phyloP scores from a whole-genome alignment of 768 basidiomycete genomes.

The Pleurotus sapidus region DNA sequence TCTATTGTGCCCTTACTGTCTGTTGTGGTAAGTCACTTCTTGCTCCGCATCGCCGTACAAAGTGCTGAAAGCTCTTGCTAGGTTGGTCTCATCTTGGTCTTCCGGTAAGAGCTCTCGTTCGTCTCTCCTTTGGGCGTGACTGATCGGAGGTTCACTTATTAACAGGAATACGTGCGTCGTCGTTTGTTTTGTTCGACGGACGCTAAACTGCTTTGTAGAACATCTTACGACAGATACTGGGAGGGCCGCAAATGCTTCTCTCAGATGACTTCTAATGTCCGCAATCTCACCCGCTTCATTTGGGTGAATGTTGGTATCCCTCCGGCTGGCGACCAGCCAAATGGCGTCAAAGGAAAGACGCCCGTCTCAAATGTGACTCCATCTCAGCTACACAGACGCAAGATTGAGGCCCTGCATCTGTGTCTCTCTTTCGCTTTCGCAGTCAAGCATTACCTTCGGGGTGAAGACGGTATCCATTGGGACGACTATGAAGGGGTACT shows the following conservation, averaged over 20 bases:
- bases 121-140: neutral
- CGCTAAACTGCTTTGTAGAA: constrained; percentile 36
- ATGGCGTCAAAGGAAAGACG: constrained; percentile 49
- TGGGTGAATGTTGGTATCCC: constrained; percentile 81
- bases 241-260: constrained; percentile 89
- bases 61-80: constrained; percentile 19
- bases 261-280: constrained; percentile 58
- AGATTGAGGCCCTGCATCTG: constrained; percentile 69
- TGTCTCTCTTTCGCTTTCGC: constrained; percentile 71
- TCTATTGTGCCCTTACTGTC: constrained; percentile 86
- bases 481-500: constrained; percentile 67
- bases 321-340: constrained; percentile 42
- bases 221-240: constrained; percentile 85
- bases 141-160: neutral
- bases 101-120: constrained; percentile 50
- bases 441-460: constrained; percentile 81
- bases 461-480: constrained; percentile 72
- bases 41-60: neutral
- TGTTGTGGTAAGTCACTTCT: constrained; percentile 68
- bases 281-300: constrained; percentile 73
- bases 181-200: neutral
- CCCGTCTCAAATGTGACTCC: constrained; percentile 42
- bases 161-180: constrained; percentile 61
- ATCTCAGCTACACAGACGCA: constrained; percentile 56
- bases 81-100: constrained; percentile 89